Base-by-base conservation (phyloP, 75 land plant species). In the Ceratopteris richardii region DNA sequence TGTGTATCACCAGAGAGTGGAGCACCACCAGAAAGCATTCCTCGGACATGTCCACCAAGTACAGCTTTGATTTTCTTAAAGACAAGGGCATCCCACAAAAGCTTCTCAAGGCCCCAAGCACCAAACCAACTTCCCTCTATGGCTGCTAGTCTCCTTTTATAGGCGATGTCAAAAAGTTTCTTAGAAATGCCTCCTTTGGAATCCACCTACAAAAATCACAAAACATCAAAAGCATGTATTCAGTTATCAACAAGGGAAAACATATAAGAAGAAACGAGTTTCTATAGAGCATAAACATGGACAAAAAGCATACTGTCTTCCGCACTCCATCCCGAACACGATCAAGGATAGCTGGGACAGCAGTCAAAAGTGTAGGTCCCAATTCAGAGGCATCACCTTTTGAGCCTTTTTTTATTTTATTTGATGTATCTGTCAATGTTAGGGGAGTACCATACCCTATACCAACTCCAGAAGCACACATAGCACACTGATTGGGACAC, bases 381-480 rank as follows among this genome's bases (percentile, higher is more conserved):
- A 89, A 44, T 7, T 48, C 68, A 43, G 90, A 57, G 19, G 82
- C 95, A 78, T 89, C 95, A 39, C 95, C 95, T 48, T 80, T 77
- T 6, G 95, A 77, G 27, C 95, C 95, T 39, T 50, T 73, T 47
- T 89, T 88, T 53, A 93, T 70, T 71, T 86, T 93, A 68, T 57
- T 85, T 23, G 96, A 85, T 51, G 96, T 85, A 59, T 89, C 98
- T 25, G 90, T 89, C 55, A 93, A 80, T 40, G 98, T 93, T 66
- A 89, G 81, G 36, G 98, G 96, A 12, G 90, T 71, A 48, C 98
- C 96, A 72, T 93, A 93, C 18, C 98, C 98, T 53, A 93, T 93
- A 12, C 81, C 62, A 66, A 65, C 25, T 65, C 98, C 98, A 66
- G 73, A 78, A 60, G 79, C 87, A 54, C 57, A 64, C 44, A 92